Evolutionary conservation across 73 alveolate species (phyloP).

Genomic region (Tetrahymena elliotti): DNA sequence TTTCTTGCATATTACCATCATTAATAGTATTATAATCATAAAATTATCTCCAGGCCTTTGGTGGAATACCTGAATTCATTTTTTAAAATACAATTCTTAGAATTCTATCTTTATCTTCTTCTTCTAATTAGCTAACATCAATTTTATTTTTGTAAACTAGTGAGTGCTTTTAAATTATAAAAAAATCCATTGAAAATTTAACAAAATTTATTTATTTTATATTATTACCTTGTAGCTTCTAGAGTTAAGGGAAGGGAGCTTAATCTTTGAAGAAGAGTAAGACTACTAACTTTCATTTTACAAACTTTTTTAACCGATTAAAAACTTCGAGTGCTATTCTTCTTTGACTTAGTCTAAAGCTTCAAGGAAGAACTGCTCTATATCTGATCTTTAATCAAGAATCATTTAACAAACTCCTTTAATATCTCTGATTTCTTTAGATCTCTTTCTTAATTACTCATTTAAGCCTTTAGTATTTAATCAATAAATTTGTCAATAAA

Average conservation of each 20-base stretch:
- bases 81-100: constrained; percentile 69
- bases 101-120: constrained; percentile 80
- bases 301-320: constrained; percentile 49
- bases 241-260: constrained; percentile 4
- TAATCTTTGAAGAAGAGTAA: constrained; percentile 1
- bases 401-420: constrained; percentile 77
- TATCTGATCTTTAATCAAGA: constrained; percentile 77
- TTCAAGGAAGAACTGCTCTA: constrained; percentile 79
- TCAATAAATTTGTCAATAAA: not conserved
- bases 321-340: constrained; percentile 56
- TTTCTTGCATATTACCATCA: not conserved
- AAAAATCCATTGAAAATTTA: not conserved
- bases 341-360: constrained; percentile 73
- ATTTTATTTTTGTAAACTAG: constrained; percentile 63
- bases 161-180: constrained; percentile 11
- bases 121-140: constrained; percentile 67
- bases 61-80: constrained; percentile 80
- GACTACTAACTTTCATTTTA: constrained; percentile 1
- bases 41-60: constrained; percentile 63
- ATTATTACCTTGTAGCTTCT: not conserved
- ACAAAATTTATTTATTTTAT: not conserved
- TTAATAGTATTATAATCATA: not conserved
- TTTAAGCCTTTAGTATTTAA: not conserved
- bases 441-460: constrained; percentile 53
- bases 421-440: constrained; percentile 63